phyloP scores from a whole-genome alignment of 2,329 filamentous ascomycete species.

The Phaeoacremonium minimum region DNA sequence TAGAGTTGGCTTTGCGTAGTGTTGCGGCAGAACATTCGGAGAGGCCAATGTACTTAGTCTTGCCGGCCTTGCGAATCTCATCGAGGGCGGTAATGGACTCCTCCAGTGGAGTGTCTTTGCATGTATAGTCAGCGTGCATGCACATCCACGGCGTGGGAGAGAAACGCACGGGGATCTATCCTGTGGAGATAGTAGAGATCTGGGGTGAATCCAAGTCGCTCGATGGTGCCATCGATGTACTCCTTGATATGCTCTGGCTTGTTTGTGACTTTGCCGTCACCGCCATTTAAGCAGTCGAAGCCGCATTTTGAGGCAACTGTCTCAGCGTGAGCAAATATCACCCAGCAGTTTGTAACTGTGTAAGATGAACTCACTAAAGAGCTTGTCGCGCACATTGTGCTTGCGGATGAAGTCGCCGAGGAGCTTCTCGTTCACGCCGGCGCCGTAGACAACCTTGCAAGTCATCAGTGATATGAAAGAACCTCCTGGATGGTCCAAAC shows the following conservation, averaged over 20 bases:
- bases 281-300: constrained; percentile 26
- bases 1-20: constrained; percentile 36
- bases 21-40: constrained; percentile 41
- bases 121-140: neutral
- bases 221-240: constrained; percentile 44
- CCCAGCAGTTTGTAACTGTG: neutral
- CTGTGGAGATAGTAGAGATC: constrained; percentile 39
- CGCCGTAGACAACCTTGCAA: constrained; percentile 35
- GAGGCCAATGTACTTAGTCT: constrained; percentile 43
- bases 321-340: neutral
- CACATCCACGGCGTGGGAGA: constrained; percentile 1
- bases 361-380: constrained; percentile 32
- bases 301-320: constrained; percentile 45
- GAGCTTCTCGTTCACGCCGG: constrained; percentile 44
- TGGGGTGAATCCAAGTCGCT: constrained; percentile 39
- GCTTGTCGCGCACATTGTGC: constrained; percentile 42
- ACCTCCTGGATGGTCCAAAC: neutral
- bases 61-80: constrained; percentile 37
- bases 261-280: constrained; percentile 31
- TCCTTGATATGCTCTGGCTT: constrained; percentile 26
- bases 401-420: constrained; percentile 45
- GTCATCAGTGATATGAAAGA: too few species aligned
- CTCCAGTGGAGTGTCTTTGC: constrained; percentile 32
- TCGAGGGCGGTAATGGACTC: constrained; percentile 43
- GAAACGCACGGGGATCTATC: constrained; percentile 35